phyloP scores from a whole-genome alignment of 352 stramenopile genomes.

The Phytophthora multivora region DNA sequence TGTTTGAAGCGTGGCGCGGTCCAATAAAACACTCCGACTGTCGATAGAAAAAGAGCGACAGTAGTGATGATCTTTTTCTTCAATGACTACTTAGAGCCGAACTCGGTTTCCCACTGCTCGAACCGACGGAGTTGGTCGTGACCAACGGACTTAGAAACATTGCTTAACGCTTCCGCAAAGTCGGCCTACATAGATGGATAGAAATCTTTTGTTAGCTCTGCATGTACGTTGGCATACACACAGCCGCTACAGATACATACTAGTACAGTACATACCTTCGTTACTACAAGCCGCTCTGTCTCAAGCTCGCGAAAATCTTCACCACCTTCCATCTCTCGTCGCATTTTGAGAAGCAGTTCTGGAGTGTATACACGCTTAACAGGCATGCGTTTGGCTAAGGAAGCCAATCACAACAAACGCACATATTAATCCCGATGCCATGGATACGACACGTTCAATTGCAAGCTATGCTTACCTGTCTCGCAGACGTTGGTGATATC shows the following conservation, averaged over 20 bases:
- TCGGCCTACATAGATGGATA: slow-evolving; percentile 20
- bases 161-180: slow-evolving; percentile 73
- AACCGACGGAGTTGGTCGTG: slow-evolving; percentile 80
- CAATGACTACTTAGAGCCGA: slow-evolving; percentile 72
- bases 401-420: background rate
- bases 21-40: slow-evolving; percentile 10
- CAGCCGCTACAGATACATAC: background rate
- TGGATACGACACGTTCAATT: background rate
- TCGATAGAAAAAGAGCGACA: slow-evolving; percentile 13
- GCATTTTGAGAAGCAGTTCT: slow-evolving; percentile 63
- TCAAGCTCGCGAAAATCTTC: slow-evolving; percentile 51
- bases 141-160: slow-evolving; percentile 85
- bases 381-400: slow-evolving; percentile 77
- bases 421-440: too few relatives aligned
- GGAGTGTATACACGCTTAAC: slow-evolving; percentile 81
- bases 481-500: slow-evolving; percentile 68
- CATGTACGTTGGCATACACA: background rate
- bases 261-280: too few relatives aligned
- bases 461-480: slow-evolving; percentile 27
- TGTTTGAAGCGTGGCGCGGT: slow-evolving; percentile 10
- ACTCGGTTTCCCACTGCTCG: slow-evolving; percentile 78
- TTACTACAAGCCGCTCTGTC: slow-evolving; percentile 63
- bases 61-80: background rate
- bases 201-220: background rate
- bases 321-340: slow-evolving; percentile 46